These are phyloP conservation scores for Microbotryomycetes sp. DNA, from an alignment of 1,284 basidiomycete genomes.

Conservation along the genomic window DNA sequence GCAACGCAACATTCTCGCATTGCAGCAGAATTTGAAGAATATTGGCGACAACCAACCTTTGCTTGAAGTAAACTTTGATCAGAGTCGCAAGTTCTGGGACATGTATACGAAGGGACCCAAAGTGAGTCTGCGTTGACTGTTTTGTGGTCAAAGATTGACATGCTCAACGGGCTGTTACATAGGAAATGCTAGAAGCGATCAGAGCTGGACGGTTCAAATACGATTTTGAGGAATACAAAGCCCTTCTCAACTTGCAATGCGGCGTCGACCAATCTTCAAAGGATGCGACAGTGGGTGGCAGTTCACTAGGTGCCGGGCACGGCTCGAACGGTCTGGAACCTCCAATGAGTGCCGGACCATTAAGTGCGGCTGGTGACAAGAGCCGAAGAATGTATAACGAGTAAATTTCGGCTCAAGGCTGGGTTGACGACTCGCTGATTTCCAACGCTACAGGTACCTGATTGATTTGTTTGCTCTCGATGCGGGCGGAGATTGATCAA, in stretches of 20 bases:
- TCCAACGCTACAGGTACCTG: constrained; percentile 67
- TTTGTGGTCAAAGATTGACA: neutral
- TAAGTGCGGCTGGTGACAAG: constrained; percentile 32
- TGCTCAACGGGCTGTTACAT: neutral
- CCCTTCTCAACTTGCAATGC: constrained; percentile 78
- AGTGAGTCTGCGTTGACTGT: too few relatives aligned
- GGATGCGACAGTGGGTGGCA: constrained; percentile 1
- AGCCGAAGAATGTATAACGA: constrained; percentile 37
- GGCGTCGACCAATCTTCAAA: constrained; percentile 54
- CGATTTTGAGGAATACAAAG: constrained; percentile 82
- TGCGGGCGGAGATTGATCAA: constrained; percentile 45
- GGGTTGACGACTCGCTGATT: constrained; percentile 53
- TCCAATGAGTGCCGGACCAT: constrained; percentile 3
- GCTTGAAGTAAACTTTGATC: constrained; percentile 61
- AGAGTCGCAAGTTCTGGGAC: constrained; percentile 71
- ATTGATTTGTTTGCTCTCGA: constrained; percentile 73
- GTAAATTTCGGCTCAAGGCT: constrained; percentile 44
- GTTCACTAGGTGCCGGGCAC: neutral
- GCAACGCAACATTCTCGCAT: constrained; percentile 76
- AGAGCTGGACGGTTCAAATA: constrained; percentile 50
- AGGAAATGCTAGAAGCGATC: constrained; percentile 68
- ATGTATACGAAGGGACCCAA: constrained; percentile 66
- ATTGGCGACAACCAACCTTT: constrained; percentile 50
- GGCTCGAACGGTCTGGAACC: neutral
- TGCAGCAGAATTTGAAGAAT: constrained; percentile 86